phyloP scores from a whole-genome alignment of 2,329 filamentous ascomycete species.

The Cladosporium halotolerans region DNA sequence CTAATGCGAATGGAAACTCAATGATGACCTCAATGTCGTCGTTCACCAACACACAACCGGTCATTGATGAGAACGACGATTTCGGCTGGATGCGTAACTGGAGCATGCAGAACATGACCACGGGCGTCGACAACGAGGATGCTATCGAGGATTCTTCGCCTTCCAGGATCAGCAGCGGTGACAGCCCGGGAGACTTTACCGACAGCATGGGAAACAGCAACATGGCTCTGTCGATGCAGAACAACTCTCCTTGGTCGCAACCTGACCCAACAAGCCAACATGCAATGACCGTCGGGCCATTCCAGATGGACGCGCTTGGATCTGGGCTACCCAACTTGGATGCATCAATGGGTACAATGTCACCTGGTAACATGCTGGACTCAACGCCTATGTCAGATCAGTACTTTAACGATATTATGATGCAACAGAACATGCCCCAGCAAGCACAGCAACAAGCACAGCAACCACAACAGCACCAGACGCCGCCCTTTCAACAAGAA shows the following conservation, averaged over 20 bases:
- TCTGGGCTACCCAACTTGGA: constrained; percentile 71
- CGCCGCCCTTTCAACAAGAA: constrained; percentile 16
- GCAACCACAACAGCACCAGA: constrained; percentile 13
- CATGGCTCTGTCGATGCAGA: constrained; percentile 21
- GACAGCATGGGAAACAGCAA: constrained; percentile 81
- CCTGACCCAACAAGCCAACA: constrained; percentile 61
- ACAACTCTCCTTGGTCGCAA: constrained; percentile 54
- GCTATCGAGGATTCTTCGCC: constrained; percentile 90
- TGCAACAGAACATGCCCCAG: constrained; percentile 39
- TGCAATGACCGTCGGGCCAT: constrained; percentile 56
- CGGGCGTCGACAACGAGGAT: constrained; percentile 59
- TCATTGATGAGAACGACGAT: constrained; percentile 63
- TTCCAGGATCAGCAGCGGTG: constrained; percentile 92
- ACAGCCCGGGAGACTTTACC: constrained; percentile 84
- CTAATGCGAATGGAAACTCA: neutral
- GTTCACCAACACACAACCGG: constrained; percentile 32
- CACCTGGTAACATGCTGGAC: constrained; percentile 67
- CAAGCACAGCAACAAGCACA: constrained; percentile 15
- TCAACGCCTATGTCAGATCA: constrained; percentile 64
- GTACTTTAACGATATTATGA: constrained; percentile 66
- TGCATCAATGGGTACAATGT: constrained; percentile 64
- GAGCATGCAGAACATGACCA: constrained; percentile 60
- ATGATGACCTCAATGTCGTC: constrained; percentile 6
- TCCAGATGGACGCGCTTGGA: constrained; percentile 67
- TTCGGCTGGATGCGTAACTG: constrained; percentile 84